phyloP scores from a whole-genome alignment of 2,329 filamentous ascomycete species.

The Lizonia empirigonia region DNA sequence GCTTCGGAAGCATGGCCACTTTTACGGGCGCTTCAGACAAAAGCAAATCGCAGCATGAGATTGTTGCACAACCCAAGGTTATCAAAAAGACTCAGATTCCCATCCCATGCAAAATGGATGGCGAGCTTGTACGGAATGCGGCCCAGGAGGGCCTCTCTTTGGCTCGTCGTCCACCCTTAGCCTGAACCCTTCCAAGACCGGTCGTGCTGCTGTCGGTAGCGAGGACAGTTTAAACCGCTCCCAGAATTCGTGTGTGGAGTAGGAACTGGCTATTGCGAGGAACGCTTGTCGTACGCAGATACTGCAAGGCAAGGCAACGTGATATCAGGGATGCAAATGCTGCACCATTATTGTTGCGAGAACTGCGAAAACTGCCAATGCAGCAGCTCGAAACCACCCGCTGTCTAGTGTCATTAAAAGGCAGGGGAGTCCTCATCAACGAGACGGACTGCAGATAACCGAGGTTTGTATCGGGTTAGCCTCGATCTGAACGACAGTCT shows the following conservation, averaged over 20 bases:
- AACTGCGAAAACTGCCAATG: neutral
- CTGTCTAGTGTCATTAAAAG: conserved; percentile 1
- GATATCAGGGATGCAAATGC: neutral
- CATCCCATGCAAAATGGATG: neutral
- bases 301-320: neutral
- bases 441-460: conserved; percentile 12
- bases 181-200: conserved; percentile 1
- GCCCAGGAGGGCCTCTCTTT: neutral
- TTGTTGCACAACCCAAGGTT: neutral
- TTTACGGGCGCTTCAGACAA: neutral
- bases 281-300: neutral
- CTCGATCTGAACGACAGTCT: conserved; percentile 12
- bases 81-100: conserved; percentile 1
- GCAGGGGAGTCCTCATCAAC: conserved; percentile 11
- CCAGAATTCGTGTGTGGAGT: conserved; percentile 2
- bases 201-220: neutral
- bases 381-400: conserved; percentile 1
- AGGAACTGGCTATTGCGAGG: conserved; percentile 1
- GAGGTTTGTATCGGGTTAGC: conserved; percentile 13
- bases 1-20: neutral
- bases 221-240: neutral
- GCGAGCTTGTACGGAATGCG: conserved; percentile 2
- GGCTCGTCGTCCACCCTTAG: conserved; percentile 6
- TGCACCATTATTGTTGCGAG: neutral
- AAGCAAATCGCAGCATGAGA: too few relatives aligned